Base-by-base conservation (phyloP, 352 stramenopile genomes). In the Globisporangium acanthophoron region DNA sequence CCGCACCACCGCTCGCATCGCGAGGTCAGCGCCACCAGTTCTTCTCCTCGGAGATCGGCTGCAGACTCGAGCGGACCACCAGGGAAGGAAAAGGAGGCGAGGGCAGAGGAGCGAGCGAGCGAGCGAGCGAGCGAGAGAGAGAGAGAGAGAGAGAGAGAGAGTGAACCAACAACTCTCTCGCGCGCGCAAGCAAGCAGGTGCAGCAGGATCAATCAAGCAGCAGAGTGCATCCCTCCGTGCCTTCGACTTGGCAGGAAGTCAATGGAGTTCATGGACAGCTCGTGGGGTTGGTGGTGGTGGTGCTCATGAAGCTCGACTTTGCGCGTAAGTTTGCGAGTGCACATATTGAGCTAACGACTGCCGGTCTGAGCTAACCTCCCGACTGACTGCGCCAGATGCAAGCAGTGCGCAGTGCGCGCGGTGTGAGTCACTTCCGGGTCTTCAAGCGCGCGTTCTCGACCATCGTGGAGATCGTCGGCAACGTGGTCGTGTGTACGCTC, bases 401-500 rank as follows among this genome's bases (percentile, higher is more conserved):
- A 40, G 35, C 8, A 15, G 35, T 15, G 35, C 35, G 35, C 35
- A 16, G 12, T 40, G 35, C 9, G 37, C 37, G 37, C 3, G 37
- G 18, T 43, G 37, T 18, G 13, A 43, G 37, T 15, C 37, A 1
- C 13, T 5, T 18, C 13, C 37, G 37, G 13, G 12, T 43, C 3
- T 18, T 43, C 37, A 43, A 43, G 43, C 56, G n/a, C 18, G 16
- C 49, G 31, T 21, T 54, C 54, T 45, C 9, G 20, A 60, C 31
- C 2, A 44, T 60, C n/a, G 35, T 21, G 6, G 54, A 46, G 54
- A 54, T 76, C 13, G 33, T 72, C 13, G 66, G 66, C 12, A 74
- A 76, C 39, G 56, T 47, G 0, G 9, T 72, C 16, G 31, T 62
- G 31, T 70, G 66, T 18, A 62, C 60, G 40, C 13, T 71, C 43